phyloP scores from a whole-genome alignment of 2,329 filamentous ascomycete genomes.

The Gaeumannomyces sp. region DNA sequence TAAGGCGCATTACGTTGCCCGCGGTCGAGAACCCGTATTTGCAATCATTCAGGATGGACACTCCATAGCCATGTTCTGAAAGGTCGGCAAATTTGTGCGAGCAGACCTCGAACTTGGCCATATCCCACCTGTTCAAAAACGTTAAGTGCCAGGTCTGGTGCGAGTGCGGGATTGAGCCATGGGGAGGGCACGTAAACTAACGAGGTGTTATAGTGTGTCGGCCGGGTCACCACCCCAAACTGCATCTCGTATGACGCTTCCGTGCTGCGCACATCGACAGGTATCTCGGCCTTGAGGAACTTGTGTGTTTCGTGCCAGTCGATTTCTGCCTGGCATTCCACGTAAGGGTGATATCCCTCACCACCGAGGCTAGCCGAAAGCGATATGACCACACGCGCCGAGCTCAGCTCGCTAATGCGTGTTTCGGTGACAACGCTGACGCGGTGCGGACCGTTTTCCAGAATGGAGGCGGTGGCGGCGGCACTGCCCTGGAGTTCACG shows the following conservation, averaged over 20 bases:
- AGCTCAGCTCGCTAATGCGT: conserved; percentile 58
- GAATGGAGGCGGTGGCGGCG: conserved; percentile 39
- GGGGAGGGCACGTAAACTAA: neutral
- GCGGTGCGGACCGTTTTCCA: conserved; percentile 43
- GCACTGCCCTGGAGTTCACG: conserved; percentile 44
- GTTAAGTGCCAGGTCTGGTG: conserved; percentile 53
- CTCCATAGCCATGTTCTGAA: conserved; percentile 80
- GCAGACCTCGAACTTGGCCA: conserved; percentile 97
- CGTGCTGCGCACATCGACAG: conserved; percentile 57
- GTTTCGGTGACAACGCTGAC: conserved; percentile 55
- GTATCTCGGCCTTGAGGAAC: conserved; percentile 66
- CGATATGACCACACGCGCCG: conserved; percentile 58
- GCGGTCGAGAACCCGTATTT: conserved; percentile 94
- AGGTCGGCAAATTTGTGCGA: conserved; percentile 92
- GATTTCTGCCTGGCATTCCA: conserved; percentile 56
- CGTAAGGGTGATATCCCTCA: conserved; percentile 35
- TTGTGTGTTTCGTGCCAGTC: conserved; percentile 66
- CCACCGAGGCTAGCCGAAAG: conserved; percentile 40
- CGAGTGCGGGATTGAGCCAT: neutral
- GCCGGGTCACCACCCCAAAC: conserved; percentile 58
- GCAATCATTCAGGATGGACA: conserved; percentile 88
- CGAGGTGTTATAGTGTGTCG: conserved; percentile 63
- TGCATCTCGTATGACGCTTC: conserved; percentile 65
- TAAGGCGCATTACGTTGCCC: conserved; percentile 84
- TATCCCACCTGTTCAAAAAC: conserved; percentile 37